Evolutionary conservation across 2,329 filamentous ascomycete species (phyloP), one percentile per base, ranked within the genome.

Genomic region (Dendrostoma leiphaemia): DNA sequence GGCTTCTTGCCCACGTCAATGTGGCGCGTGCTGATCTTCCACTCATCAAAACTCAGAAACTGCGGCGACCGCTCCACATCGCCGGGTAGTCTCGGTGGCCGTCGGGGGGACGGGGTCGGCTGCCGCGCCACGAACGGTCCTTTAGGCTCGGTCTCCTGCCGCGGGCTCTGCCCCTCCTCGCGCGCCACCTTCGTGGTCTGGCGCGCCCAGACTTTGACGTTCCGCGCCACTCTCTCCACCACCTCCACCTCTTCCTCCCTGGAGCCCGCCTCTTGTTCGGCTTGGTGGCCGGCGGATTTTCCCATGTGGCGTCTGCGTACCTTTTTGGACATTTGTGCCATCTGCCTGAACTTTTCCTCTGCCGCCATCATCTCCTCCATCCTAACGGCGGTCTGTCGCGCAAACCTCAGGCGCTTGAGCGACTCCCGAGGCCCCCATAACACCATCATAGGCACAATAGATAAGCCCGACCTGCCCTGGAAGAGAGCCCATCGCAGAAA

Each of bases 401-500:
- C 56, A 3, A 12, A 8, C 12, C 48, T 41, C 9, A 71, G 34
- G 13, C 69, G 61, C 19, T 31, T 19, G 21, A 66, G 21, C 1
- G 64, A 61, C 59, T 71, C 67, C 1, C 64, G 43, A 35, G 51
- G 63, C 1, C 69, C 69, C 23, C 71, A 48, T 3, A 68, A 58
- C 19, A 60, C 54, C 56, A 71, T 62, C 9, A 67, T 45, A 10
- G 47, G 49, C 3, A 53, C 49, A 1, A 69, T 51, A 5, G 64
- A 58, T 10, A 63, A 58, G 0, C 67, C 67, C 15, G 62, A 41
- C 21, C 58, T 56, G 13, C 59, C 53, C 5, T 58, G 65, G 2
- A 67, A 28, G n/a, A 71, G 57, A 6, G 62, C 67, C 65, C 68
- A 68, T 1, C 69, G 61, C 19, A 70, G 44, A 15, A 64, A 57